Evolutionary conservation across 306 rosid genomes (phyloP), one percentile per base, ranked within the genome.

Genomic region (Rosa multiflora): DNA sequence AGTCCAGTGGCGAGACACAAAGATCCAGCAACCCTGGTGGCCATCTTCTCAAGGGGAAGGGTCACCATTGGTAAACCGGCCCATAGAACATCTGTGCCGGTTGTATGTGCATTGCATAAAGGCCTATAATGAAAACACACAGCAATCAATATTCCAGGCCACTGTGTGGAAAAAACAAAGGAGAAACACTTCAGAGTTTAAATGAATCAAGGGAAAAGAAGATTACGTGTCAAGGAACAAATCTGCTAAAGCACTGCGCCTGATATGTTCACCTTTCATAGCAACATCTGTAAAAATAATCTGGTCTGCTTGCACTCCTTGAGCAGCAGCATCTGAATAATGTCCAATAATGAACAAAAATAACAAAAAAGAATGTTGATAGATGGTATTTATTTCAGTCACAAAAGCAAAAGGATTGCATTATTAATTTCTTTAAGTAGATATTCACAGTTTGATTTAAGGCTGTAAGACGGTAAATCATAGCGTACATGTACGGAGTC

Each of bases 21-120:
- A 56, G 99, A 96, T 42, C 98, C 99, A 67, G 99, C 99, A 89
- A 96, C 99, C 84, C 99, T 87, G 32, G 99, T 96, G 72, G 99
- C 99, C 99, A 96, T 96, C 87, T 93, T 93, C 85, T 93, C 97
- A 53, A 93, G 97, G 70, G 99, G 99, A 81, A 93, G 85, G 74
- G 99, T 96, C 80, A 96, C 82, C 99, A 96, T 96, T 12, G 99
- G 98, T 70, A 96, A 79, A 63, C 99, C 99, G 9, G 99, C 99
- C 99, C 99, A 96, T 52, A 96, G 80, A 80, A 96, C 85, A 85
- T 96, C 99, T 1, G 99, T 93, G 81, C 99, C 99, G 4, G 99
- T 96, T 8, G 99, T 96, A 85, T 96, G 99, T 6, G 99, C 99
- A 87, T 96, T 96, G 96, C 99, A 96, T 68, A 96, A 80, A 39